These are phyloP conservation scores for Globisporangium cylindrosporum DNA, from an alignment of 352 stramenopile species.

Conservation along the genomic window DNA sequence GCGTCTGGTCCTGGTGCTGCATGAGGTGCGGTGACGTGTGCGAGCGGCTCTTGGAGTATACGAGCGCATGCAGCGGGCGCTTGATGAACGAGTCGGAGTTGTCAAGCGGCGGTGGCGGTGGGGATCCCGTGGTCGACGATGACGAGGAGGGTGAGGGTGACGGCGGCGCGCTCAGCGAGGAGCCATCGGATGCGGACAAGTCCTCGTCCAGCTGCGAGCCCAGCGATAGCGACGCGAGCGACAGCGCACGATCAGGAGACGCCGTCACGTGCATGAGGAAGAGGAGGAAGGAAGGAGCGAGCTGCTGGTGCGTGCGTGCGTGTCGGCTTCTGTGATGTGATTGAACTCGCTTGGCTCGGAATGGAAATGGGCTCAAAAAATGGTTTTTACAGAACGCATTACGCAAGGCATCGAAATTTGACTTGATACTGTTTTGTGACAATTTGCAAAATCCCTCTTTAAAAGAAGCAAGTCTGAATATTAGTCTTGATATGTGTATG, in stretches of 20 bases:
- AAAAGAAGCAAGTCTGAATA: background rate
- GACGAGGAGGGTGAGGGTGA: background rate
- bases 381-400: background rate
- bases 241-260: background rate
- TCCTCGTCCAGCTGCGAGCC: background rate
- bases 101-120: background rate
- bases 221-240: background rate
- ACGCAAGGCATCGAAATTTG: background rate
- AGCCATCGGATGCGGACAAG: background rate
- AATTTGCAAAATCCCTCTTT: background rate
- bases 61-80: slow-evolving; percentile 40
- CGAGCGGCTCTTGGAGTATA: slow-evolving; percentile 41
- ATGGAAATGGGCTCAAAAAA: background rate
- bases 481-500: background rate
- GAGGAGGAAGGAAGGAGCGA: background rate
- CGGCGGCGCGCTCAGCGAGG: background rate
- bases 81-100: slow-evolving; percentile 14
- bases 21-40: slow-evolving; percentile 71
- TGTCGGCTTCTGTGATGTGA: background rate
- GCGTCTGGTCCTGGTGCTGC: slow-evolving; percentile 25
- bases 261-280: background rate
- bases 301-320: background rate
- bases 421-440: background rate
- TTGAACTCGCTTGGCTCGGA: background rate
- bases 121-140: slow-evolving; percentile 1